Conservation (phyloP, 2,329 filamentous ascomycete species). For the Emydomyces testavorans region DNA sequence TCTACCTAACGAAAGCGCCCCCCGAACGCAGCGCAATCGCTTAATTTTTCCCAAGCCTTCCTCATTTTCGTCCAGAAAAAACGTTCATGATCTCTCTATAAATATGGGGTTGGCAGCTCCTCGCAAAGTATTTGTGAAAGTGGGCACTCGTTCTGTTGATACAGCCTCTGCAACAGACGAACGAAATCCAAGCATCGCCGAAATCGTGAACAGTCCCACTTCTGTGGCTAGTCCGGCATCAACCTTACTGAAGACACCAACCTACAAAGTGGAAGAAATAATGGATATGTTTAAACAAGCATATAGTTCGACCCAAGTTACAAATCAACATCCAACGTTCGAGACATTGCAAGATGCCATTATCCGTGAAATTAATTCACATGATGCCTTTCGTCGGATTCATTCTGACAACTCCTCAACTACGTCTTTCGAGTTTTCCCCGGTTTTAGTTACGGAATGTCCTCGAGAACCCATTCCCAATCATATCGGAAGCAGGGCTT, state of each 20-base stretch:
- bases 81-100: slow-evolving; percentile 33
- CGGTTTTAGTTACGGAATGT: slow-evolving; percentile 1
- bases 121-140: slow-evolving; percentile 24
- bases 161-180: slow-evolving; percentile 13
- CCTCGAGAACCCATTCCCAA: not conserved
- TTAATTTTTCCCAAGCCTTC: not conserved
- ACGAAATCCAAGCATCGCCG: slow-evolving; percentile 30
- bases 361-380: slow-evolving; percentile 35
- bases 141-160: slow-evolving; percentile 25
- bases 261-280: slow-evolving; percentile 30
- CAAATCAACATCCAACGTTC: slow-evolving; percentile 28
- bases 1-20: not conserved
- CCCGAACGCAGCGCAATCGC: not conserved
- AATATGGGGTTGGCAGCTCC: slow-evolving; percentile 30
- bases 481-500: slow-evolving; percentile 12
- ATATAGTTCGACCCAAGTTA: slow-evolving; percentile 23
- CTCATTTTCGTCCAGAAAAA: slow-evolving; percentile 23
- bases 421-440: slow-evolving; percentile 2
- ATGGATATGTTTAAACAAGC: slow-evolving; percentile 35
- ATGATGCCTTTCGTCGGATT: slow-evolving; percentile 30
- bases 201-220: slow-evolving; percentile 34
- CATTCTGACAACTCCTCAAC: slow-evolving; percentile 9
- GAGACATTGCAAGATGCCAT: slow-evolving; percentile 36
- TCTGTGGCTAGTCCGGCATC: slow-evolving; percentile 22
- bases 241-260: slow-evolving; percentile 19